Evolutionary conservation across 306 rosid genomes (phyloP).

Genomic region (Vigna radiata): DNA sequence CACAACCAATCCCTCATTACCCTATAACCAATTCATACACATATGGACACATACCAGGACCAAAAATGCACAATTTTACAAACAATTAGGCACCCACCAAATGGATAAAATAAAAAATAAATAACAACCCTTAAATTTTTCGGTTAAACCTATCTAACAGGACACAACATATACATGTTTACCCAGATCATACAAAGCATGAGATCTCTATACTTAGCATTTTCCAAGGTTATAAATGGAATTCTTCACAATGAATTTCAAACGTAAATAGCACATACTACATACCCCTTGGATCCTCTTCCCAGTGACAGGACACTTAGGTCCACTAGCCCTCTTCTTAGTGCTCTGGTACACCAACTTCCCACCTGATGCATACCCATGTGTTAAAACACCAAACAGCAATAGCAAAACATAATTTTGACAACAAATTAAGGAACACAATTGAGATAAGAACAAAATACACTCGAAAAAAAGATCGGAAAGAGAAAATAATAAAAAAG

Average conservation of each 20-base stretch:
- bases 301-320: slow-evolving; percentile 93
- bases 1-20: neutral
- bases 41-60: neutral
- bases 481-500: neutral
- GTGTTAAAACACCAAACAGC: neutral
- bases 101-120: neutral
- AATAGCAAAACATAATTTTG: neutral
- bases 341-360: slow-evolving; percentile 84
- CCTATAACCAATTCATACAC: neutral
- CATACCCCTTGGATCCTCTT: slow-evolving; percentile 96
- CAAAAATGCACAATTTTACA: neutral
- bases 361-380: slow-evolving; percentile 62
- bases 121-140: neutral
- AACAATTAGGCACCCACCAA: neutral
- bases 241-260: neutral
- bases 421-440: neutral
- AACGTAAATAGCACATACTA: neutral
- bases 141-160: neutral
- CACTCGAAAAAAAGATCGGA: neutral
- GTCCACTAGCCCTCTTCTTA: slow-evolving; percentile 93
- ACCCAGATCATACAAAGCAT: neutral
- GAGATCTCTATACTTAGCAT: neutral
- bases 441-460: neutral
- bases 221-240: neutral
- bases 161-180: neutral